Percentiles rank a stretch among this genome's conserved stretches.
Evolutionary conservation across 805 yeast species (phyloP).

Genomic region (Teunomyces kruisii): DNA sequence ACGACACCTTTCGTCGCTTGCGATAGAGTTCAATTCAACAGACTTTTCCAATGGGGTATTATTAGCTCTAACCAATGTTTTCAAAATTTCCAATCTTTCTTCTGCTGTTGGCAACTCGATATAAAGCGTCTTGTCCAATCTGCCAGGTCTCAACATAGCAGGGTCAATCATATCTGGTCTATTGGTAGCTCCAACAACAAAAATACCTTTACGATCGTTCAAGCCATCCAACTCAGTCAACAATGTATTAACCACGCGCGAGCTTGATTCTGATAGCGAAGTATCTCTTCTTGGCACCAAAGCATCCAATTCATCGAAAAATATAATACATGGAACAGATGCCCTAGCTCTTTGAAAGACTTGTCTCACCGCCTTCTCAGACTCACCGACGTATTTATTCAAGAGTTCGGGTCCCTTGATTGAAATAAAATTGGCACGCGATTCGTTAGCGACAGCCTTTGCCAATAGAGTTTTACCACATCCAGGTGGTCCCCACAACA

Average conservation of each 20-base stretch:
- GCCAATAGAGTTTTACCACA: constrained; percentile 97
- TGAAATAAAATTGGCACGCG: constrained; percentile 92
- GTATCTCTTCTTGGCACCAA: constrained; percentile 92
- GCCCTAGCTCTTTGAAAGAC: constrained; percentile 92
- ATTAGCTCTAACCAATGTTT: constrained; percentile 68
- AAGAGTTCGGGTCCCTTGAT: constrained; percentile 94
- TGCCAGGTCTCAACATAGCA: constrained; percentile 96
- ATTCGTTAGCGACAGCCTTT: constrained; percentile 97
- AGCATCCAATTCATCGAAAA: constrained; percentile 95
- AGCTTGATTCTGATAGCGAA: constrained; percentile 81
- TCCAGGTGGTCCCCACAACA: constrained; percentile 99
- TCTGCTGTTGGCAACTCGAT: constrained; percentile 81
- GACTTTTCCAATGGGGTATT: constrained; percentile 68
- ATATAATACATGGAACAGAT: constrained; percentile 89
- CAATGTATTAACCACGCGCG: constrained; percentile 91
- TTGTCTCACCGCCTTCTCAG: constrained; percentile 90
- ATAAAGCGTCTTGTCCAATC: constrained; percentile 88
- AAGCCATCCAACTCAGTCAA: constrained; percentile 94
- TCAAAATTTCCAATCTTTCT: constrained; percentile 81
- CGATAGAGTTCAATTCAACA: constrained; percentile 63
- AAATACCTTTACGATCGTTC: constrained; percentile 88
- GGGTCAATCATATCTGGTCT: constrained; percentile 98
- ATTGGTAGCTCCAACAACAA: constrained; percentile 94
- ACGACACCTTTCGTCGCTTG: constrained; percentile 75
- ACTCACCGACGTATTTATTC: constrained; percentile 95